Conservation (phyloP, 352 stramenopile genomes). For the Halophytophthora batemanensis region DNA sequence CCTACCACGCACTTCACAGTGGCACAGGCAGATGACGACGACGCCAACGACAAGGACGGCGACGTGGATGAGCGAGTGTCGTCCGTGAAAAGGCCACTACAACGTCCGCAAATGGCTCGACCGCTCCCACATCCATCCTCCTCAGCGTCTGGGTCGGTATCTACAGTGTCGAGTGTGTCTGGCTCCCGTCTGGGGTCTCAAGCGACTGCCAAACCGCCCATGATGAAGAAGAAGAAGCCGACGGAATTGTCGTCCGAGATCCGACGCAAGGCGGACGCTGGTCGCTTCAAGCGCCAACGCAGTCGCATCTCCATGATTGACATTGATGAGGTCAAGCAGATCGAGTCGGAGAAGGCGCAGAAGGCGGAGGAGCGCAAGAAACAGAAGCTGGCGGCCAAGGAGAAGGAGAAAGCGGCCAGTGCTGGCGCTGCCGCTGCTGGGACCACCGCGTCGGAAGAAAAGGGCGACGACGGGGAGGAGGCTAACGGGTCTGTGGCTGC, state of each 20-base stretch:
- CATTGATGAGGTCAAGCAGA: slow-evolving; percentile 87
- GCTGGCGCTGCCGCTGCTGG: slow-evolving; percentile 5
- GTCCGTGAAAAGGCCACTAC: slow-evolving; percentile 37
- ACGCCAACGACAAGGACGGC: slow-evolving; percentile 21
- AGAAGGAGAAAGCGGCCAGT: slow-evolving; percentile 38
- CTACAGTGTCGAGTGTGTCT: slow-evolving; percentile 1
- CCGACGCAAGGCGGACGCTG: slow-evolving; percentile 75
- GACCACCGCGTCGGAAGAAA: slow-evolving; percentile 12
- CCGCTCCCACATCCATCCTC: slow-evolving; percentile 19
- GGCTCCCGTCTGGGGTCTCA: slow-evolving; percentile 25
- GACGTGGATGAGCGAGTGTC: slow-evolving; percentile 21
- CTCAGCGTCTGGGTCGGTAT: slow-evolving; percentile 13
- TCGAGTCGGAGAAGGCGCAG: slow-evolving; percentile 80
- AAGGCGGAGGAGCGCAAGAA: slow-evolving; percentile 84
- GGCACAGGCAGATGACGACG: slow-evolving; percentile 43
- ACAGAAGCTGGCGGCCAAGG: slow-evolving; percentile 43
- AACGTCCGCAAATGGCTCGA: slow-evolving; percentile 46
- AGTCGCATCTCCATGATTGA: slow-evolving; percentile 88
- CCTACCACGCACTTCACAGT: slow-evolving; percentile 63
- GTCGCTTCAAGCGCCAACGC: slow-evolving; percentile 78
- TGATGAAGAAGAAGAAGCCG: slow-evolving; percentile 64
- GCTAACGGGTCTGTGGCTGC: slow-evolving; percentile 4
- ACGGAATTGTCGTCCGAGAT: slow-evolving; percentile 78
- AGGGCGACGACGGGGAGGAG: slow-evolving; percentile 10
- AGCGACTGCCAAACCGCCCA: slow-evolving; percentile 22